A percentile compares a stretch with the other conserved stretches of the same genome.
Conservation (phyloP, 139 green algal genomes). For the Coelastrella sp. region DNA sequence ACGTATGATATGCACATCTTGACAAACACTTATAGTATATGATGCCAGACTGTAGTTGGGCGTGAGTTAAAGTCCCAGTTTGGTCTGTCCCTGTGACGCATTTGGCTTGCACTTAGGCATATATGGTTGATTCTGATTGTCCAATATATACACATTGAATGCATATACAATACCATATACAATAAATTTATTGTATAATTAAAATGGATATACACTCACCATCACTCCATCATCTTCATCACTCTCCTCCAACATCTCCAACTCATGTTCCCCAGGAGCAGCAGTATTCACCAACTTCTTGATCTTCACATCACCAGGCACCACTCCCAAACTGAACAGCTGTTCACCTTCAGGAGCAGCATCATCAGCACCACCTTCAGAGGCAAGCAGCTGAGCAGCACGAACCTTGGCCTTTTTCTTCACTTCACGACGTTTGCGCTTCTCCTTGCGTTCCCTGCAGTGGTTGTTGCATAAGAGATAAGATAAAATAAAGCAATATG, state of each 20-base stretch:
- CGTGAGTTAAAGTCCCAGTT: no score
- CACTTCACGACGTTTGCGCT: constrained; percentile 73
- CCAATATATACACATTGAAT: no score
- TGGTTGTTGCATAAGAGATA: no score
- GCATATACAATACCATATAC: background rate
- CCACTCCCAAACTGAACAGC: constrained; percentile 59
- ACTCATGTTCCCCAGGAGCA: constrained; percentile 55
- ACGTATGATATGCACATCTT: no score
- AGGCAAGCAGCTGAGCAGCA: constrained; percentile 66
- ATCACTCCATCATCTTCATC: background rate
- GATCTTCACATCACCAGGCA: constrained; percentile 4
- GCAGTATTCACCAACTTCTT: constrained; percentile 25
- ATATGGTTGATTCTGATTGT: no score
- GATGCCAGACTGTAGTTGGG: no score
- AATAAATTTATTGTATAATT: background rate
- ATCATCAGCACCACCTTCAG: constrained; percentile 56
- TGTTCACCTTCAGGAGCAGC: constrained; percentile 45
- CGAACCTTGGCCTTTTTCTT: constrained; percentile 86
- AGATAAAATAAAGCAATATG: background rate
- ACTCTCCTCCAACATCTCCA: constrained; percentile 54
- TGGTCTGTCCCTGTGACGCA: no score
- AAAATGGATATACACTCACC: no score
- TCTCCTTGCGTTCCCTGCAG: constrained; percentile 70
- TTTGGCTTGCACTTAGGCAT: no score
- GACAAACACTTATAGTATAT: no score